Evolutionary conservation across 805 yeast genomes (phyloP).

Genomic region (Saccharomycopsis javanensis): DNA sequence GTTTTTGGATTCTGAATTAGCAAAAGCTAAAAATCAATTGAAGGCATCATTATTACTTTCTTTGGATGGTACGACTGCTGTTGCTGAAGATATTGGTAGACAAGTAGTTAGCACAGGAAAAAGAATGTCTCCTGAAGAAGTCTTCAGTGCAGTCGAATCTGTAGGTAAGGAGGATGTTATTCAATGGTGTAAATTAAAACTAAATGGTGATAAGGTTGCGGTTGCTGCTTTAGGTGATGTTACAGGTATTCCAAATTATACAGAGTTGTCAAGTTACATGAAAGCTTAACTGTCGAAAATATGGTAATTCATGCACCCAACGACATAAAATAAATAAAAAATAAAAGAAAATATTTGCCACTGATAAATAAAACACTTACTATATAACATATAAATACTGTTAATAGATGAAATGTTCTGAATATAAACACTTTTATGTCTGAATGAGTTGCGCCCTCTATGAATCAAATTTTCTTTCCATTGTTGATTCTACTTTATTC

Average conservation of each 20-base stretch:
- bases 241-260: slow-evolving; percentile 56
- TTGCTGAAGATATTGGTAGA: slow-evolving; percentile 96
- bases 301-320: background rate
- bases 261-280: slow-evolving; percentile 25
- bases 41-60: slow-evolving; percentile 86
- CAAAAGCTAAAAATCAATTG: slow-evolving; percentile 87
- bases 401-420: too few relatives aligned
- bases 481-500: too few relatives aligned
- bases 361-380: background rate
- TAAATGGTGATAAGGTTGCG: slow-evolving; percentile 72
- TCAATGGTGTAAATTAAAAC: slow-evolving; percentile 78
- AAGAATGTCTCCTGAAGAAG: slow-evolving; percentile 38
- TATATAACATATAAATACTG: too few relatives aligned
- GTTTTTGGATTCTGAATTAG: slow-evolving; percentile 76
- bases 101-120: slow-evolving; percentile 91
- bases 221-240: slow-evolving; percentile 88
- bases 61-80: slow-evolving; percentile 88
- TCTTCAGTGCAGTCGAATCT: slow-evolving; percentile 54
- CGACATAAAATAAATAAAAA: background rate
- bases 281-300: too few relatives aligned
- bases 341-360: background rate
- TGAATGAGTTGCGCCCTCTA: too few relatives aligned
- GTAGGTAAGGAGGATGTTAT: slow-evolving; percentile 74
- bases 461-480: too few relatives aligned
- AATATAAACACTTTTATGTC: too few relatives aligned